These are phyloP conservation scores for Microcyclosporella mali DNA, from an alignment of 2,329 filamentous ascomycete genomes.

Conservation along the genomic window DNA sequence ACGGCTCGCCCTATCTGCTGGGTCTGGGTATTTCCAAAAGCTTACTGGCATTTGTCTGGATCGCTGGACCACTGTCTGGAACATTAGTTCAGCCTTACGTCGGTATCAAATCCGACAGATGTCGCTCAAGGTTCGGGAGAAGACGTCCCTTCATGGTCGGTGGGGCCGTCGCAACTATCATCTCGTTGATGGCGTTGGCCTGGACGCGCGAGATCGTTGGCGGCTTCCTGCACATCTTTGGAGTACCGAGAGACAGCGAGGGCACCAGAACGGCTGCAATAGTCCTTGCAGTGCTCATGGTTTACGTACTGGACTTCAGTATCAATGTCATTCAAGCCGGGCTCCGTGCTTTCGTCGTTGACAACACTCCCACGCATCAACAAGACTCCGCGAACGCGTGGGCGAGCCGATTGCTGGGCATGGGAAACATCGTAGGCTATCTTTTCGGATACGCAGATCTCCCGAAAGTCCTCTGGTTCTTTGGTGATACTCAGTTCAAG, in stretches of 20 bases:
- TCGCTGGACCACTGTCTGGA: conserved; percentile 51
- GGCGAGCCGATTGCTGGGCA: conserved; percentile 77
- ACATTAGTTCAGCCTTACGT: conserved; percentile 50
- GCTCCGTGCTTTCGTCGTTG: conserved; percentile 86
- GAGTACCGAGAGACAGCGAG: conserved; percentile 58
- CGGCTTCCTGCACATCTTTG: conserved; percentile 63
- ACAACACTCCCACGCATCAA: conserved; percentile 85
- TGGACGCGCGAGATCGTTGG: conserved; percentile 53
- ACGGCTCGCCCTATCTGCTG: conserved; percentile 64
- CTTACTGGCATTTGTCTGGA: conserved; percentile 49
- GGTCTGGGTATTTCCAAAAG: conserved; percentile 49
- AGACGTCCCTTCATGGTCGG: conserved; percentile 48
- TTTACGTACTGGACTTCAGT: conserved; percentile 87
- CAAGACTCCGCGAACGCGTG: conserved; percentile 92
- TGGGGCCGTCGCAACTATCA: conserved; percentile 44
- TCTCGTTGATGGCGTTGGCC: conserved; percentile 45
- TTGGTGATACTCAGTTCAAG: conserved; percentile 88
- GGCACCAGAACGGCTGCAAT: conserved; percentile 63
- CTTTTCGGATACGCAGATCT: conserved; percentile 79
- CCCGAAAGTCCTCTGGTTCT: conserved; percentile 65
- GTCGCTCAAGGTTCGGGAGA: conserved; percentile 44
- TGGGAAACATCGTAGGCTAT: conserved; percentile 89
- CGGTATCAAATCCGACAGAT: conserved; percentile 48
- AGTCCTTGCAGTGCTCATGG: conserved; percentile 72
- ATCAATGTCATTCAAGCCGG: conserved; percentile 95